Evolutionary conservation across 148 eudicot genomes (phyloP), one percentile per base, ranked within the genome.

Genomic region (Euryodendron excelsum): DNA sequence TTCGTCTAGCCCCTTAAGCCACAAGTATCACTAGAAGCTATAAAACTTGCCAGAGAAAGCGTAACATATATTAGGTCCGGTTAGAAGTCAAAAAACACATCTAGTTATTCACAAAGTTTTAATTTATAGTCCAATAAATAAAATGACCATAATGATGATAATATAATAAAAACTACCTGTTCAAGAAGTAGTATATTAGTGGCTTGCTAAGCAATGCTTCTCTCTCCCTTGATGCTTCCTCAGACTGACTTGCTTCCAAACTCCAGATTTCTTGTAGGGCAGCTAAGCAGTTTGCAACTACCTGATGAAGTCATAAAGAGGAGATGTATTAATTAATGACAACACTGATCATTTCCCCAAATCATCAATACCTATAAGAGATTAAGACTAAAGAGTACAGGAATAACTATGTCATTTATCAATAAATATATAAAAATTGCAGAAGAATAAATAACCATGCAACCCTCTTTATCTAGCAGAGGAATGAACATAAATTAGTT

Each of bases 261-360:
- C 92, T 89, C 98, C 99, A 96, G 62, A 96, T 96, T 85, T 96
- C 99, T 90, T 96, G 98, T 39, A 96, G 77, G 65, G 97, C 89
- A 83, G 89, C 84, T 81, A 96, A 82, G 85, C 94, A 90, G 75
- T 93, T 96, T 75, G 97, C 95, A 85, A 96, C 98, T 67, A 96
- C 99, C 99, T 96, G 87, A 78, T 14, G 58, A 27, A 75, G 80
- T 30, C 69, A 78, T 44, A 31, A 21, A 72, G 62, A 23, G 34
- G 63, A 78, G 27, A 69, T 60, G 47, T n/a, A 67, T 15, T 30
- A 63, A 47, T 58, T 44, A 45, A n/a, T 11, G 14, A 44, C 41
- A 58, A 33, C 10, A 36, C 74, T 74, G 28, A 33, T 33, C 33
- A 61, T 25, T 37, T 58, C 21, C 55, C 13, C 2, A 50, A n/a